These are phyloP conservation scores for Sporisorium scitamineum DNA, from an alignment of 1,284 basidiomycete species.

Conservation along the genomic window DNA sequence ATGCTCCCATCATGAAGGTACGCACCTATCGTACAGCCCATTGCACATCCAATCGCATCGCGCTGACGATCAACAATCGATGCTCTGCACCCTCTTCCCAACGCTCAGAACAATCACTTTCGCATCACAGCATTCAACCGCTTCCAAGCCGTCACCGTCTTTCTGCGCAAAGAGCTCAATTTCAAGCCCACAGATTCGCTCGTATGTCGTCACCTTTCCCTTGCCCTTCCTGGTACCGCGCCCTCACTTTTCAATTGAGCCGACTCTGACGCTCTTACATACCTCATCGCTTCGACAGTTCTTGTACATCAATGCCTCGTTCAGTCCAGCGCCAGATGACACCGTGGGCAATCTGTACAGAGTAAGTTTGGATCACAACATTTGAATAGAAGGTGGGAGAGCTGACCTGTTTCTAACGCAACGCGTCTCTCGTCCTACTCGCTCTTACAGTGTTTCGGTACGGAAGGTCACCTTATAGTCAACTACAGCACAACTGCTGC, in stretches of 20 bases:
- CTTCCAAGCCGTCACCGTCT: slow-evolving; percentile 95
- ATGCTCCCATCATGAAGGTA: slow-evolving; percentile 93
- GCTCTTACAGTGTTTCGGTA: slow-evolving; percentile 61
- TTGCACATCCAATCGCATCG: not conserved
- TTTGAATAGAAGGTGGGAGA: not conserved
- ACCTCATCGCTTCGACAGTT: slow-evolving; percentile 74
- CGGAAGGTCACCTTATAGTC: slow-evolving; percentile 66
- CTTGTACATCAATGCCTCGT: slow-evolving; percentile 97
- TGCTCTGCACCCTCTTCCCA: too few relatives aligned
- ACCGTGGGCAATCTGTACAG: slow-evolving; percentile 85
- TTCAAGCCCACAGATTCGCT: slow-evolving; percentile 87
- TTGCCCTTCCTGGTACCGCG: not conserved
- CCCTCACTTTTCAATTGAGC: not conserved
- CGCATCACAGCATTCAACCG: slow-evolving; percentile 94
- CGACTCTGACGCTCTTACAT: not conserved
- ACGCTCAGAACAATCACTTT: slow-evolving; percentile 82
- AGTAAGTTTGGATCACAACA: slow-evolving; percentile 43
- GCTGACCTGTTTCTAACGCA: not conserved
- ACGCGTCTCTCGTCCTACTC: not conserved
- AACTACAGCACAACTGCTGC: slow-evolving; percentile 67
- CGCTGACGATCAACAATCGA: not conserved
- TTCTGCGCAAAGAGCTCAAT: slow-evolving; percentile 89
- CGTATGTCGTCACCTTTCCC: slow-evolving; percentile 76
- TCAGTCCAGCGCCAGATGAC: slow-evolving; percentile 92
- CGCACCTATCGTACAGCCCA: slow-evolving; percentile 4